Conservation (phyloP, 106 monocot genomes). For the Dendrobium nobile region DNA sequence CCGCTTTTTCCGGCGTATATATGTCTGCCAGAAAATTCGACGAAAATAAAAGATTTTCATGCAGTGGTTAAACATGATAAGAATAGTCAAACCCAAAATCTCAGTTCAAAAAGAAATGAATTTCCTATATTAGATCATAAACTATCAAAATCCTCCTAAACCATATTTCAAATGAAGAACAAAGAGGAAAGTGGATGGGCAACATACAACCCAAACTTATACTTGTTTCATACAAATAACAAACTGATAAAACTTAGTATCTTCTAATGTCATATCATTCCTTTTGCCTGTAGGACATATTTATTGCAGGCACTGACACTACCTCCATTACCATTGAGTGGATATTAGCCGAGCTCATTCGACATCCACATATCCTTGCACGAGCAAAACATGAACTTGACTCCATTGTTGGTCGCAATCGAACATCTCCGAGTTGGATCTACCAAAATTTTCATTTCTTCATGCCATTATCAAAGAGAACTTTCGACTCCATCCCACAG, state of each 20-base stretch:
- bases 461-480: slow-evolving; percentile 34
- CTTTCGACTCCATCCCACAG: slow-evolving; percentile 37
- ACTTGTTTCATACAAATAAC: no score
- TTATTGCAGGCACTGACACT: slow-evolving; percentile 37
- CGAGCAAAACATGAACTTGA: slow-evolving; percentile 33
- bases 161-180: background rate
- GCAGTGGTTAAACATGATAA: no score
- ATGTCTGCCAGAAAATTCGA: no score
- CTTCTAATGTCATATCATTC: background rate
- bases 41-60: no score
- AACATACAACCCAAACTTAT: no score
- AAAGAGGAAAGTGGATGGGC: background rate
- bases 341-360: slow-evolving; percentile 27
- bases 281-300: slow-evolving; percentile 22
- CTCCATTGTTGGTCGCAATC: slow-evolving; percentile 21
- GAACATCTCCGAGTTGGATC: slow-evolving; percentile 29
- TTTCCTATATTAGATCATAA: no score
- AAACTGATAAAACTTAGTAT: background rate
- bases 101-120: no score
- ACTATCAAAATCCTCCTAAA: no score
- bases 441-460: slow-evolving; percentile 22
- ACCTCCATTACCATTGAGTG: slow-evolving; percentile 31
- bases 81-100: no score
- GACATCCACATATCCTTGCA: slow-evolving; percentile 25
- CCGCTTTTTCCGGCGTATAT: no score